Conservation (phyloP, 2,329 filamentous ascomycete genomes). For the Penicillium sp. region DNA sequence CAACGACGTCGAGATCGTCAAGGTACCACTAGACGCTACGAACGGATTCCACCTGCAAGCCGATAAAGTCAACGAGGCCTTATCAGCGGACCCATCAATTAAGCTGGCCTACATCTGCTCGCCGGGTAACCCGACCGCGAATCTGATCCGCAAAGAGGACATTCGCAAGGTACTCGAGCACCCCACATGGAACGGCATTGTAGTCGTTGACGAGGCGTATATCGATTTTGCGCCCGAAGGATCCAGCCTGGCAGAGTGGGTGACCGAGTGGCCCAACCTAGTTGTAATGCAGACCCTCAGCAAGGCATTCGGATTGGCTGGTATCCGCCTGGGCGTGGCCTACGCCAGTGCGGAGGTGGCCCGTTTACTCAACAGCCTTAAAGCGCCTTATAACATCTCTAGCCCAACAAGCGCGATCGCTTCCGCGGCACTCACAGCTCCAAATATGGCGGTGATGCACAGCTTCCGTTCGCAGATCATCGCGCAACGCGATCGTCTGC, state of each 20-base stretch:
- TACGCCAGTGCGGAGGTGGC: slow-evolving; percentile 77
- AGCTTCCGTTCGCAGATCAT: slow-evolving; percentile 68
- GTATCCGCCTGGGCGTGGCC: slow-evolving; percentile 83
- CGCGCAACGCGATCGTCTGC: slow-evolving; percentile 71
- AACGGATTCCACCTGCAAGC: slow-evolving; percentile 74
- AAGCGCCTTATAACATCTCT: slow-evolving; percentile 94
- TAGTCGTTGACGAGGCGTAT: slow-evolving; percentile 94
- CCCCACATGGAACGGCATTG: slow-evolving; percentile 90
- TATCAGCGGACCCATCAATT: slow-evolving; percentile 65
- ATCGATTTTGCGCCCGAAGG: slow-evolving; percentile 84
- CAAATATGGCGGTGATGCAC: slow-evolving; percentile 71
- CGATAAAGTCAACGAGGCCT: slow-evolving; percentile 61
- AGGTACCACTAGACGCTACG: slow-evolving; percentile 73
- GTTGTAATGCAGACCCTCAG: slow-evolving; percentile 98
- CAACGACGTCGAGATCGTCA: slow-evolving; percentile 84
- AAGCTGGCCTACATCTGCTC: slow-evolving; percentile 93
- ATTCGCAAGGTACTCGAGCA: slow-evolving; percentile 73
- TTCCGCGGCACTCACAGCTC: slow-evolving; percentile 63
- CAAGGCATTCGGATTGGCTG: slow-evolving; percentile 94
- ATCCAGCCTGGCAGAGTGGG: slow-evolving; percentile 85
- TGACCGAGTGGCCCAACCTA: slow-evolving; percentile 87
- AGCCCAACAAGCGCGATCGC: slow-evolving; percentile 83
- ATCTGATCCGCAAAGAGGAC: slow-evolving; percentile 71
- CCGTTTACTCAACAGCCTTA: slow-evolving; percentile 79
- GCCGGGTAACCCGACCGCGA: slow-evolving; percentile 89